Base-by-base conservation (phyloP, 2,329 filamentous ascomycete genomes). In the Ophiocordyceps polyrhachis-furcata region DNA sequence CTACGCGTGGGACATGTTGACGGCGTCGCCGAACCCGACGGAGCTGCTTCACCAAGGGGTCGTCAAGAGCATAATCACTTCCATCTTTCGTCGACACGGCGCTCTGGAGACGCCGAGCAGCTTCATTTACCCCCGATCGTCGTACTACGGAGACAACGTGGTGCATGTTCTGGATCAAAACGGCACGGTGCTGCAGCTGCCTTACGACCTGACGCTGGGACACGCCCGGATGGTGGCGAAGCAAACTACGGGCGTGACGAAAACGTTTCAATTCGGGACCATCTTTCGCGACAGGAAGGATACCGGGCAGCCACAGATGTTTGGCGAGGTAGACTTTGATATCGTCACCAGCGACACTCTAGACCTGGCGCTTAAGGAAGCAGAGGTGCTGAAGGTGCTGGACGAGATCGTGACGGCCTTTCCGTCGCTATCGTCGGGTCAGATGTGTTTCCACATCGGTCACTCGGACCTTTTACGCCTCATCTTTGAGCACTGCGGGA, bases 301-400 rank as follows among this genome's bases (percentile, higher is more conserved):
- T 45, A 87, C 85, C 8, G 83, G 85, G 2, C 83, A 93, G 52
- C 91, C 91, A 7, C 73, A 74, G 46, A 82, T 81, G 55, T 82
- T 85, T 57, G 82, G 84, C 11, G 91, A 96, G 57, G 88, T 93
- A 2, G 88, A 96, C 58, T 98, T 96, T 58, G 91, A 98, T 61
- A 87, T 98, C 48, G 74, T 94, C n/a, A 89, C 87, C 1, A 74
- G 76, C 41, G 80, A 88, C 52, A 81, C 81, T 1, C 63, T 87
- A 5, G 87, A 96, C 55, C 67, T 93, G 41, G 81, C 87, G 1
- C 62, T 95, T 46, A 93, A 93, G 55, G 91, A 98, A 61, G 89
- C 89, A 0, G 89, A 96, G 60, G 81, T 87, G 0, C 75, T 98
- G 52, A 96, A 95, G 54, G 88, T 96, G 2, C 66, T 96, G 20